Evolutionary conservation across 176 grass and related monocot genomes (phyloP), one percentile per base, ranked within the genome.

Genomic region (Raddia distichophylla): DNA sequence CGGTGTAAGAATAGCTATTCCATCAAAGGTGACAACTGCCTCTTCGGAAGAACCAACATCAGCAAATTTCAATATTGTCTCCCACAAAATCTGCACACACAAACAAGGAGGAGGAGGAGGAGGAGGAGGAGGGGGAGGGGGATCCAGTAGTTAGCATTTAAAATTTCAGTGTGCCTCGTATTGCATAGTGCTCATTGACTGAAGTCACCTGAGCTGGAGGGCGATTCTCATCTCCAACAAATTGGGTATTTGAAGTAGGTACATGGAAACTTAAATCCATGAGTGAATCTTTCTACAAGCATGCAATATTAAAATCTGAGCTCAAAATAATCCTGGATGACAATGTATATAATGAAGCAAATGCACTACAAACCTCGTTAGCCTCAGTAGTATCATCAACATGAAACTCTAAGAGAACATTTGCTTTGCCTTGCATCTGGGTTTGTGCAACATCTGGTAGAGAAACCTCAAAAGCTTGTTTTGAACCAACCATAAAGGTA

Each of bases 321-420:
- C 33, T 51, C 65, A 77, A 57, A 47, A 19, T n/a, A 74, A 1
- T 42, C 66, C 33, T 75, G 19, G 34, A 46, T 69, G 47, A 15
- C 2, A 55, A 71, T 76, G 64, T 27, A 64, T 50, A 82, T 75
- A 84, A 54, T 20, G 1, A 15, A 67, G 52, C 67, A 56, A 9
- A 58, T 72, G 50, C 13, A 45, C 42, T 69, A 71, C 69, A 71
- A 57, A 95, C 96, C 93, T 99, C 93, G 80, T 90, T 99, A 72
- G 89, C 96, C 75, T 93, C 93, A 77, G 96, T 99, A 88, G 93
- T 99, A n/a, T n/a, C n/a, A 83, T 99, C 96, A 51, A 91, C 79
- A 85, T 99, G 96, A 71, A 99, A 91, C 83, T 99, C 96, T 73
- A 99, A n/a, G n/a, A 91, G 90, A 72, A 93, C 93, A 87, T 99